These are phyloP conservation scores for Thozetella sp. DNA, from an alignment of 495 filamentous ascomycete genomes.

Conservation along the genomic window DNA sequence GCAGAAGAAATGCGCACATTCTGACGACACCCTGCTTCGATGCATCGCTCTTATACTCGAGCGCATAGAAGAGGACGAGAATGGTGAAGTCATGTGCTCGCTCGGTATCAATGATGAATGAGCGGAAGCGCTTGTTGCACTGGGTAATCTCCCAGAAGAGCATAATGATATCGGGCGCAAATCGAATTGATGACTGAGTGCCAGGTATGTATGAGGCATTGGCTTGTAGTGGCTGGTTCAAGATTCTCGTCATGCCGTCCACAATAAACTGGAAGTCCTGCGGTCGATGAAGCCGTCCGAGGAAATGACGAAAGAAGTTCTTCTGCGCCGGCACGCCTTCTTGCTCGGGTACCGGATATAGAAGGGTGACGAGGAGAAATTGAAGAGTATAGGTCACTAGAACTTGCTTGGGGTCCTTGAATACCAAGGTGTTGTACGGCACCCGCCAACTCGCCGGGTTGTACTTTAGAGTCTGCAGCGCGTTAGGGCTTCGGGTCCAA, in stretches of 20 bases:
- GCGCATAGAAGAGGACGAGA: slow-evolving; percentile 87
- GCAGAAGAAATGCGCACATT: slow-evolving; percentile 96
- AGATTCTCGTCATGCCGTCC: slow-evolving; percentile 90
- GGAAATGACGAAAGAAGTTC: slow-evolving; percentile 91
- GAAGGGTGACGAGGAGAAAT: slow-evolving; percentile 80
- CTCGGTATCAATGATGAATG: slow-evolving; percentile 96
- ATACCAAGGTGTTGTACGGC: slow-evolving; percentile 91
- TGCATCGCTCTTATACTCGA: slow-evolving; percentile 82
- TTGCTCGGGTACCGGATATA: slow-evolving; percentile 90
- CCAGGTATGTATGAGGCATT: slow-evolving; percentile 88
- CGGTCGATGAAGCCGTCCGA: slow-evolving; percentile 86
- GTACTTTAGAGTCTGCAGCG: slow-evolving; percentile 82
- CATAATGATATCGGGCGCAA: slow-evolving; percentile 95
- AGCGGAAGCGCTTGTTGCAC: slow-evolving; percentile 96
- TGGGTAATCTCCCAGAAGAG: slow-evolving; percentile 97
- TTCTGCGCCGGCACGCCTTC: slow-evolving; percentile 61
- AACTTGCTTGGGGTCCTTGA: slow-evolving; percentile 90
- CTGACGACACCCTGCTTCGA: slow-evolving; percentile 90
- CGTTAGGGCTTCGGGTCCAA: slow-evolving; percentile 16
- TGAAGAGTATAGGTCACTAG: slow-evolving; percentile 92
- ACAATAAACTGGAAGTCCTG: slow-evolving; percentile 98
- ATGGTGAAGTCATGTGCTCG: slow-evolving; percentile 91
- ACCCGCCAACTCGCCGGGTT: slow-evolving; percentile 94
- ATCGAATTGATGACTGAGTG: slow-evolving; percentile 77
- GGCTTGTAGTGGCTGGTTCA: slow-evolving; percentile 91